Evolutionary conservation across 345 rosid species (phyloP), one percentile per base, ranked within the genome.

Genomic region (Rhodamnia rubescens): DNA sequence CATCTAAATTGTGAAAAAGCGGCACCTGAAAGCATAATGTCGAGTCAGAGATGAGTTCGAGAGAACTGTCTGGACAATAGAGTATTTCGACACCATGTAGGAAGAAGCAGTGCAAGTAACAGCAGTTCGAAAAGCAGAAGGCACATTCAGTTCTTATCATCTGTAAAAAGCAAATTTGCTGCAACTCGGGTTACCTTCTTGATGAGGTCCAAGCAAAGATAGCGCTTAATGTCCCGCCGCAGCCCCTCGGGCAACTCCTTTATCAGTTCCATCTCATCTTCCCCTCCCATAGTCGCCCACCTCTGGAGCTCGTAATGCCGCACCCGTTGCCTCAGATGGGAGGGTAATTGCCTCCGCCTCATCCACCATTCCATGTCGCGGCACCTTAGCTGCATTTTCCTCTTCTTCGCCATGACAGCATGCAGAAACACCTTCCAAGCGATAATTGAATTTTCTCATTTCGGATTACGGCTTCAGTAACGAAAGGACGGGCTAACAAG

Each of bases 341-440:
- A 94, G 18, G 99, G 98, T 82, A 97, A 86, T 90, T 97, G 99
- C 88, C 99, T 90, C 82, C 98, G 87, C 84, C 90, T 91, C 99
- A 95, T 95, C 99, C 98, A 97, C 98, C 98, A 94, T 84, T 94
- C 98, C 90, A 97, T 88, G 81, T 97, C 98, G 42, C 96, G 85
- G 85, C 93, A 91, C 40, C 96, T 92, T 87, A 97, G 88, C 89
- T 97, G 98, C 95, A 95, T 89, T 85, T 94, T 94, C 86, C 87
- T 90, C 92, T 94, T 94, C 90, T 92, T 95, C 1, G 96, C 96
- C 94, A 94, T 89, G 40, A 94, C 95, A 8, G 93, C 95, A 36
- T 92, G 95, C 86, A 95, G 83, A 84, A 92, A 95, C 84, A 95
- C 95, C 99, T 96, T 85, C 56, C 83, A 74, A 84, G 64, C 75